Evolutionary conservation across 1,284 basidiomycete genomes (phyloP), one percentile per base, ranked within the genome.

Genomic region (Chiua sp.): DNA sequence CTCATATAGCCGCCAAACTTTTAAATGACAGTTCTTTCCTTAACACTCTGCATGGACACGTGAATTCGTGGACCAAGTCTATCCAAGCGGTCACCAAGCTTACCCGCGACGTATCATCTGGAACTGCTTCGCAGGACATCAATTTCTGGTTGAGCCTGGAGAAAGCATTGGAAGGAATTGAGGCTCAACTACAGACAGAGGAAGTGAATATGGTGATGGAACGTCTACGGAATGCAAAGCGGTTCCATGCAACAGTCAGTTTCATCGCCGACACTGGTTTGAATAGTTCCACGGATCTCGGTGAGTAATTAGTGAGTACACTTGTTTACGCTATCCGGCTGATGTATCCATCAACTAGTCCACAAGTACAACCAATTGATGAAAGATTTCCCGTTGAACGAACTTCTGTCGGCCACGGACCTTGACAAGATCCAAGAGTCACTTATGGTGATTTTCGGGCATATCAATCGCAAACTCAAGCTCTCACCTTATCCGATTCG

Each of bases 131-230:
- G 1, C 98, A 99, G 71, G 97, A 99, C 75, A 94, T 99, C 80
- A 98, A 98, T 78, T 99, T 99, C 72, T 99, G 98, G 97, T 80
- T 98, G 37, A 93, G 91, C 72, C 86, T 98, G 78, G 97, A 99
- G 74, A 84, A 92, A 56, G 96, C 96, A 2, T 78, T 98, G 62
- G 97, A 99, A 71, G 90, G 87, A 1, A 98, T 99, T 71, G 96
- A 98, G 73, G 80, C 87, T 2, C 98, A 99, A 73, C 82, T 99
- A 56, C 84, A 91, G 62, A 94, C 93, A 65, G 96, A 98, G 58
- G 94, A 96, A 72, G 94, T 99, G 61, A 88, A 87, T 55, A 88
- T 99, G 82, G 96, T 98, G 23, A 92, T 99, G 84, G 97, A 98
- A 65, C 94, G 96, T 64, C 81, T 99, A 61, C 86, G 96, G 69